Evolutionary conservation across 2,329 filamentous ascomycete genomes (phyloP), one percentile per base, ranked within the genome.

Genomic region (Coleophoma crateriformis): DNA sequence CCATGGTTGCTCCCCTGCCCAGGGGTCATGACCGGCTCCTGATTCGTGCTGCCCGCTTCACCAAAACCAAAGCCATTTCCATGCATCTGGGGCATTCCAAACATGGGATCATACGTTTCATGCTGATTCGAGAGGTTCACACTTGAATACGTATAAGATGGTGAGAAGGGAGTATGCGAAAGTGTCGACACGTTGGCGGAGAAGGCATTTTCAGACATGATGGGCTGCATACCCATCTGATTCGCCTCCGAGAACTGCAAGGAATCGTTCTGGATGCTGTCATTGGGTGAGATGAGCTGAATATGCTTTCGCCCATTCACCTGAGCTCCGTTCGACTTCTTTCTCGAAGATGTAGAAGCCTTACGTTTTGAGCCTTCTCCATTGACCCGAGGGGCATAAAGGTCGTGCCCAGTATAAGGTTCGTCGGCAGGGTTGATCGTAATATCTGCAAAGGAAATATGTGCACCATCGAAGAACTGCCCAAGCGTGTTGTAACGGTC

Each of bases 391-490:
- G 70, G 68, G 1, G 71, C 69, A 48, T 78, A 77, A 1, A 78
- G 58, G 47, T 75, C 76, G 46, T 76, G 71, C 0, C 70, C 71
- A 0, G 70, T 67, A 48, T 77, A 81, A 47, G 75, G 71, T 58
- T 87, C 81, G 13, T 78, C 72, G 2, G 76, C 68, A 40, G 78
- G 77, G 54, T 88, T 84, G 13, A 84, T 68, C 2, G 77, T 67
- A 1, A 86, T 77, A 58, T 92, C 87, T 1, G 79, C 70, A 48
- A 94, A 79, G 14, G 79, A 85, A 35, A 92, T 73, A 61, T 90
- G 87, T 1, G 87, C 83, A 2, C 86, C 81, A 59, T 94, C 88
- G 48, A 94, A 88, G 5, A 71, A 71, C 0, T 77, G 74, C 1
- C 74, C 72, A 41, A 82, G 73, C 50, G 77, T 79, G 0, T 71